A percentile compares a stretch with the other conserved stretches of the same genome.
Evolutionary conservation across 306 rosid species (phyloP).

Genomic region (Rosa lucieae): DNA sequence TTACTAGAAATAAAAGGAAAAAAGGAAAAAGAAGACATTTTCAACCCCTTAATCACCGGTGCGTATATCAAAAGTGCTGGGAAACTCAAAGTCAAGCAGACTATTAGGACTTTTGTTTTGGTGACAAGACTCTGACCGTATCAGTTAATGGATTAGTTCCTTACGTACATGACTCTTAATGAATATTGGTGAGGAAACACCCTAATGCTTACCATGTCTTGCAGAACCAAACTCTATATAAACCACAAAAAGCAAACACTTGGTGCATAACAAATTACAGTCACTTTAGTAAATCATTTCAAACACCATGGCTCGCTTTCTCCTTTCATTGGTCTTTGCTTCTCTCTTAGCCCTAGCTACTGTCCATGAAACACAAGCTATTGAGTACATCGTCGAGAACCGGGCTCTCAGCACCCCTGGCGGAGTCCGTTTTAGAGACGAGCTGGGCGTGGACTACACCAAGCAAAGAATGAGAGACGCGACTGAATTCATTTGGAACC

Average conservation of each 20-base stretch:
- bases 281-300: neutral
- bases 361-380: slow-evolving; percentile 7
- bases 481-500: slow-evolving; percentile 28
- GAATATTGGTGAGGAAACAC: neutral
- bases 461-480: slow-evolving; percentile 18
- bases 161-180: neutral
- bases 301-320: slow-evolving; percentile 6
- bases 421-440: neutral
- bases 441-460: slow-evolving; percentile 8
- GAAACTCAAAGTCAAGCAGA: neutral
- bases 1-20: neutral
- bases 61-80: neutral
- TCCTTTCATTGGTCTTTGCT: neutral
- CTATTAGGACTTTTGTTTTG: neutral
- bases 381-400: slow-evolving; percentile 11
- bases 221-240: neutral
- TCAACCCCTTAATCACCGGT: neutral
- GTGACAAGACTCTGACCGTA: too few species aligned
- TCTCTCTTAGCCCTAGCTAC: neutral
- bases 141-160: too few species aligned
- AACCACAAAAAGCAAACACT: neutral
- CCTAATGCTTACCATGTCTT: neutral
- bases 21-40: neutral
- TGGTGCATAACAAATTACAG: neutral
- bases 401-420: neutral